Conservation (phyloP, 345 rosid species). For the Rhizophora apiculata region DNA sequence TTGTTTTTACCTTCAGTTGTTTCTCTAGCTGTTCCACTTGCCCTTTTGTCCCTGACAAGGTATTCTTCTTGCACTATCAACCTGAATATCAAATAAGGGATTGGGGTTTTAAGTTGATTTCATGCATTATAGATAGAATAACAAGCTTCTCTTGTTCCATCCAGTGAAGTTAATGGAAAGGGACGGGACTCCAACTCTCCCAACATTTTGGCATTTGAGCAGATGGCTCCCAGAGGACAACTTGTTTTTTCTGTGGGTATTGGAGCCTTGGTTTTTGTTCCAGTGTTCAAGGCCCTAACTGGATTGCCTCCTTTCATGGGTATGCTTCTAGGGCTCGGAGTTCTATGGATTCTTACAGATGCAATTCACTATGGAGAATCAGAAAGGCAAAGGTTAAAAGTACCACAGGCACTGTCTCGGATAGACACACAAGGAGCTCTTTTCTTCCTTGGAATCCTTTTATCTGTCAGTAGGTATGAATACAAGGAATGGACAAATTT, state of each 20-base stretch:
- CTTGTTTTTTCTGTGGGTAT: constrained; percentile 80
- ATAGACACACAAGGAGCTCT: constrained; percentile 92
- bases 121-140: constrained; percentile 23
- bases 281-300: constrained; percentile 84
- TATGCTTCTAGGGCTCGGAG: constrained; percentile 90
- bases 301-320: constrained; percentile 99
- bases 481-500: neutral
- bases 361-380: constrained; percentile 96
- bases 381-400: constrained; percentile 81
- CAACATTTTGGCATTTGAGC: constrained; percentile 71
- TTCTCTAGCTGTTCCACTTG: constrained; percentile 82
- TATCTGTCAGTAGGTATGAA: constrained; percentile 80
- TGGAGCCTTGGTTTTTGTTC: constrained; percentile 89
- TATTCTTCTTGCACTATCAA: constrained; percentile 35
- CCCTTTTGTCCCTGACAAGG: constrained; percentile 89
- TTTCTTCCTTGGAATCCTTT: constrained; percentile 92
- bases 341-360: constrained; percentile 93
- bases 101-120: constrained; percentile 11
- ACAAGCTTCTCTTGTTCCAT: constrained; percentile 18
- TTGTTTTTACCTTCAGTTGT: constrained; percentile 68
- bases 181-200: constrained; percentile 56
- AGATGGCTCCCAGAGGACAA: constrained; percentile 90
- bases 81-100: neutral
- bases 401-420: constrained; percentile 91
- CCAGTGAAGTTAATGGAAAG: constrained; percentile 86